A percentile compares a stretch with the other conserved stretches of the same genome.
Evolutionary conservation across 306 rosid species (phyloP).

Genomic region (Lablab purpureus): DNA sequence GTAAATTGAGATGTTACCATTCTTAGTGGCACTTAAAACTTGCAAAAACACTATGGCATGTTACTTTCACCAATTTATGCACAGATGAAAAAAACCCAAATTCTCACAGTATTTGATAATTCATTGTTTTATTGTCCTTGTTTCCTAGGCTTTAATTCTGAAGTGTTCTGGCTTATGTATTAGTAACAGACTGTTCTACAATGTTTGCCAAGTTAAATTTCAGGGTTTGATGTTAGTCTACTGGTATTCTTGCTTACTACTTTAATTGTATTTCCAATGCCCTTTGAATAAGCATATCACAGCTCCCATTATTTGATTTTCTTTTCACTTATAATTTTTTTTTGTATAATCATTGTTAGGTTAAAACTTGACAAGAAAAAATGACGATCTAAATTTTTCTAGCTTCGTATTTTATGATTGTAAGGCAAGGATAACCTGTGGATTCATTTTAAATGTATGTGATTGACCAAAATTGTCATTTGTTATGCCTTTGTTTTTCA

Average conservation of each 20-base stretch:
- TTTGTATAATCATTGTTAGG: constrained; percentile 26
- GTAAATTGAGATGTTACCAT: neutral
- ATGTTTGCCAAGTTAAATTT: neutral
- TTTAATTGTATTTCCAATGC: no score
- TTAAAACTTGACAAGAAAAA: constrained; percentile 11
- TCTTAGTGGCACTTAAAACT: constrained; percentile 1
- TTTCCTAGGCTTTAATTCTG: neutral
- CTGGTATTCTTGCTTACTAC: no score
- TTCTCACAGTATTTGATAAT: neutral
- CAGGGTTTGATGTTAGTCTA: neutral
- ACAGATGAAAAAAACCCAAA: neutral
- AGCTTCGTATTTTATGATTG: neutral
- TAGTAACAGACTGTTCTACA: no score
- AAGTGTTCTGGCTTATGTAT: neutral
- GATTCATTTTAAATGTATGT: constrained; percentile 27
- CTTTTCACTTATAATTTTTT: neutral
- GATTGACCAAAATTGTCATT: constrained; percentile 15
- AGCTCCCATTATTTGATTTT: neutral
- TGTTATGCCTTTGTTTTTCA: constrained; percentile 44
- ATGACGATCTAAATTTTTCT: neutral
- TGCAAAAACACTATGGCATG: neutral
- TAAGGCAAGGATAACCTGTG: neutral
- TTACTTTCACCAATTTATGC: neutral
- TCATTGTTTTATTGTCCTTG: neutral
- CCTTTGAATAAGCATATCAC: neutral